These are phyloP conservation scores for Limnomonas spitsbergensis DNA, from an alignment of 139 green algal genomes.

Conservation along the genomic window DNA sequence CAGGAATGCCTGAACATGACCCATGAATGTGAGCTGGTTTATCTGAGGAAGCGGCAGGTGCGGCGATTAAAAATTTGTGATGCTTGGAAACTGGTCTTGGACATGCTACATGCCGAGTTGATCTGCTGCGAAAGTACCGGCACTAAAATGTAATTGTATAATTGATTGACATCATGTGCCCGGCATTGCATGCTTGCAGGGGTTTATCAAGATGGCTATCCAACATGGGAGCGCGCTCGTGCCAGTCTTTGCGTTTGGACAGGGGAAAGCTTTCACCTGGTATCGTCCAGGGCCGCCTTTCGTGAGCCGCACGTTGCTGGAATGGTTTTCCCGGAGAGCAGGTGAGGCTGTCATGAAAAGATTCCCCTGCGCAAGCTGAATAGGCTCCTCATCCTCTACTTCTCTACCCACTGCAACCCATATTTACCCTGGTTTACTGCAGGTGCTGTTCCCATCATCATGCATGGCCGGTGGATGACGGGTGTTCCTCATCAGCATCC, in stretches of 20 bases:
- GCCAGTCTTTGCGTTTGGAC: constrained; percentile 86
- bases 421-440: background rate
- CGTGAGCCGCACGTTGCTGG: constrained; percentile 12
- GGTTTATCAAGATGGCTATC: constrained; percentile 26
- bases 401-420: too few relatives aligned
- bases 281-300: constrained; percentile 48
- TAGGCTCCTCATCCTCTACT: too few relatives aligned
- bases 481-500: constrained; percentile 41
- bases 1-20: constrained; percentile 77
- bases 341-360: too few relatives aligned
- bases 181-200: too few relatives aligned
- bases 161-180: too few relatives aligned
- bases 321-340: constrained; percentile 16
- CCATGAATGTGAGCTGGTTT: constrained; percentile 62
- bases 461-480: constrained; percentile 51
- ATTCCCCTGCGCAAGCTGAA: too few relatives aligned
- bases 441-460: constrained; percentile 46
- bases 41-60: constrained; percentile 41
- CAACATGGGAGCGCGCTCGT: constrained; percentile 39
- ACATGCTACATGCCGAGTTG: too few relatives aligned
- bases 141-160: too few relatives aligned
- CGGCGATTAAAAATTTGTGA: too few relatives aligned
- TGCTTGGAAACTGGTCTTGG: too few relatives aligned
- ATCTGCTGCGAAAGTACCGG: too few relatives aligned
- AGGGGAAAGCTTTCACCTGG: constrained; percentile 68